phyloP scores from a whole-genome alignment of 441 rosid genomes.

The Aleurites moluccanus region DNA sequence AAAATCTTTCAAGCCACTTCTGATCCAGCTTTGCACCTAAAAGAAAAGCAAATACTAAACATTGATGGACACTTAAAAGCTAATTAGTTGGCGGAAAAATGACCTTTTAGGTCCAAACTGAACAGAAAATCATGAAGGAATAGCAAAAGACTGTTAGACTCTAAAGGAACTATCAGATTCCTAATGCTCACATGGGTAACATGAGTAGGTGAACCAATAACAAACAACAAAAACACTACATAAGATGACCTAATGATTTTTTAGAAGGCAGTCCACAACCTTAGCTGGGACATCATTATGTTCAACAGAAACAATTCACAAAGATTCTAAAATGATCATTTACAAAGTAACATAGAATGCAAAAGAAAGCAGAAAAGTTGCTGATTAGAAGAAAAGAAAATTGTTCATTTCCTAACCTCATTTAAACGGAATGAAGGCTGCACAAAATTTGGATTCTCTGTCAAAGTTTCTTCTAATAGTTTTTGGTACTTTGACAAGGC shows the following conservation, averaged over 20 bases:
- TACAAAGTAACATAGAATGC: background rate
- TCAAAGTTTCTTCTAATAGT: slow-evolving; percentile 62
- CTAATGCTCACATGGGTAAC: background rate
- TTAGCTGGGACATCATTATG: background rate
- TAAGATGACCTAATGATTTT: background rate
- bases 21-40: slow-evolving; percentile 95
- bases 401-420: slow-evolving; percentile 55
- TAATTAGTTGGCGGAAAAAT: background rate
- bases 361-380: background rate
- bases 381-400: background rate
- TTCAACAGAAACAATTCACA: slow-evolving; percentile 4
- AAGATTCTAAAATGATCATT: background rate
- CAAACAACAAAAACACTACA: slow-evolving; percentile 1
- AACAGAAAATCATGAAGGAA: background rate
- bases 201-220: background rate
- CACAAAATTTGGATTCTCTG: slow-evolving; percentile 70
- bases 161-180: slow-evolving; percentile 4
- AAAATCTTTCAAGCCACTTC: slow-evolving; percentile 82
- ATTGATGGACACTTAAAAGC: background rate
- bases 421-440: slow-evolving; percentile 87
- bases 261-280: background rate
- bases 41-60: background rate
- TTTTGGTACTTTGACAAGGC: slow-evolving; percentile 91
- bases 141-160: background rate
- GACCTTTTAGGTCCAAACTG: background rate